phyloP scores from a whole-genome alignment of 768 basidiomycete species.

The Strobilomyces confusus region DNA sequence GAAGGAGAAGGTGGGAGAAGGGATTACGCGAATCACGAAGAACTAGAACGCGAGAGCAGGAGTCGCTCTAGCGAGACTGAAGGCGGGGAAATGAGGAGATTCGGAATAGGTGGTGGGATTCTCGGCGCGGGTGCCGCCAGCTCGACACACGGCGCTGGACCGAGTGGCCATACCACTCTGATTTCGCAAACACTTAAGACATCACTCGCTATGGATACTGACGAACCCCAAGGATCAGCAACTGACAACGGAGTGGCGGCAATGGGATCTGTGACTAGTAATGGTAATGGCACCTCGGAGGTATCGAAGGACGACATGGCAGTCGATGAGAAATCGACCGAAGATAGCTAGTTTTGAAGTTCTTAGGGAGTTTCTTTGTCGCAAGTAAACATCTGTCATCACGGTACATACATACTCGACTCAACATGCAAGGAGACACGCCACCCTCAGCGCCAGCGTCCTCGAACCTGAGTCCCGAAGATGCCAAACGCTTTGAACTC shows the following conservation, averaged over 20 bases:
- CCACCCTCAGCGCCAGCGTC: slow-evolving; percentile 8
- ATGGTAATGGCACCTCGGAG: slow-evolving; percentile 12
- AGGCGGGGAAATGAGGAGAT: slow-evolving; percentile 45
- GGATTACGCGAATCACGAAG: slow-evolving; percentile 58
- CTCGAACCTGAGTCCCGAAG: slow-evolving; percentile 56
- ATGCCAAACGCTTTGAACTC: slow-evolving; percentile 68
- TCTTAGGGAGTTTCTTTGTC: too few relatives aligned
- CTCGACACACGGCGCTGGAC: slow-evolving; percentile 68
- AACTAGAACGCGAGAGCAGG: slow-evolving; percentile 43
- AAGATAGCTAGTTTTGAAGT: slow-evolving; percentile 4
- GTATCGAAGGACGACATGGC: slow-evolving; percentile 25
- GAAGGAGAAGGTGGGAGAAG: slow-evolving; percentile 88
- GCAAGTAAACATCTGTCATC: slow-evolving; percentile 19
- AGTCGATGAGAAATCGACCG: slow-evolving; percentile 19
- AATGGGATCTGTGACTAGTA: slow-evolving; percentile 14
- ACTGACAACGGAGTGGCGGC: slow-evolving; percentile 16
- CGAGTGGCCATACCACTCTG: slow-evolving; percentile 60
- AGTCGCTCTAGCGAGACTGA: slow-evolving; percentile 42
- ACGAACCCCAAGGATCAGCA: slow-evolving; percentile 23
- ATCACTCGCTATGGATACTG: slow-evolving; percentile 33
- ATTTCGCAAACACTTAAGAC: slow-evolving; percentile 28
- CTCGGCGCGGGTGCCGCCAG: slow-evolving; percentile 55
- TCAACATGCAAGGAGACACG: slow-evolving; percentile 6
- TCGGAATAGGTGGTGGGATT: slow-evolving; percentile 68
- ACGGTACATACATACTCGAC: background rate